Evolutionary conservation across 805 yeast genomes (phyloP), one percentile per base, ranked within the genome.

Genomic region (Suhomyces pyralidae): DNA sequence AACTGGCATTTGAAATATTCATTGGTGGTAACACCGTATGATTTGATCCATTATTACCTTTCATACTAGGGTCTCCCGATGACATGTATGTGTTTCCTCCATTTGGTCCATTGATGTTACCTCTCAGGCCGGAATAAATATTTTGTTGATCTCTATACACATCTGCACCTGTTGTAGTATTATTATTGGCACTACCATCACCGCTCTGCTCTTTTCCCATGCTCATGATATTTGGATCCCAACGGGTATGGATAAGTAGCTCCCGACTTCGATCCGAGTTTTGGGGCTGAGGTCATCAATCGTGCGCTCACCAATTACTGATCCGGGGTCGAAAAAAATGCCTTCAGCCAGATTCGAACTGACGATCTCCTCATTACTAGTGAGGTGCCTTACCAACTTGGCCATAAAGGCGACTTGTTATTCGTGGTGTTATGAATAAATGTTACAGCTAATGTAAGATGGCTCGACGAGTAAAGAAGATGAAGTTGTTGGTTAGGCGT

Each of bases 311-410:
- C 24, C 42, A 9, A 38, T 17, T n/a, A 14, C 36, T 6, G 22
- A n/a, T 1, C 4, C n/a, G 24, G 22, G 22, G 7, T 5, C 14
- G n/a, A 44, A 22, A 17, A n/a, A 43, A 47, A 53, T 54, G 57
- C 57, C 57, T 54, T 49, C 57, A 54, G 57, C 57, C 57, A 54
- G 57, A 54, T 26, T 54, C 57, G 57, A 54, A 54, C 57, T 54
- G 57, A 54, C 57, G 56, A 53, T 53, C 56, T 53, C 56, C 56
- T 53, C 56, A 53, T 53, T 53, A 53, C 56, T 53, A 53, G 55
- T 53, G 55, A 53, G 56, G 50, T 48, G 56, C 56, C 54, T 51
- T 51, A 53, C 54, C 56, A 51, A 52, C 55, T 52, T 52, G 55
- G 55, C 55, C 55, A 52, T 52, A 42, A 49, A 52, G 55, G 55